Evolutionary conservation across 805 yeast genomes (phyloP).

Genomic region (Komagataella ulmi): DNA sequence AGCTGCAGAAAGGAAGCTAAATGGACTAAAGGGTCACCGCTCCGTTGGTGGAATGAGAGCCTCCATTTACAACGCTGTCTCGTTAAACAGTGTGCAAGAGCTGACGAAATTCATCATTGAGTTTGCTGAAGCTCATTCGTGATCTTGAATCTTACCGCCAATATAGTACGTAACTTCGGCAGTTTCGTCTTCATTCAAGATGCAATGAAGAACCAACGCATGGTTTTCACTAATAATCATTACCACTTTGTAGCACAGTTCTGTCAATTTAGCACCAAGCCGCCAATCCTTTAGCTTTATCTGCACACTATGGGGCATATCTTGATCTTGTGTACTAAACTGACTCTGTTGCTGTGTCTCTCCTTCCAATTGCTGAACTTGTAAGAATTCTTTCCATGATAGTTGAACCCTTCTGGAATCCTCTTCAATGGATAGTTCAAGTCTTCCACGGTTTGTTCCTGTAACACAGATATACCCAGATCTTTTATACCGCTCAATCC

Average conservation of each 20-base stretch:
- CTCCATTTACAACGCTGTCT: conserved; percentile 81
- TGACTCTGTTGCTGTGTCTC: conserved; percentile 1
- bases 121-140: conserved; percentile 34
- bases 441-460: conserved; percentile 34
- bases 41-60: conserved; percentile 97
- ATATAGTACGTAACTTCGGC: conserved; percentile 57
- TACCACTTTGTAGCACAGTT: conserved; percentile 46
- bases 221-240: conserved; percentile 43
- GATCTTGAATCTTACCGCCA: conserved; percentile 16
- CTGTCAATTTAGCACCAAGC: conserved; percentile 46
- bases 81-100: conserved; percentile 40
- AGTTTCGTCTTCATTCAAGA: conserved; percentile 47
- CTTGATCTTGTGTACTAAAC: conserved; percentile 4
- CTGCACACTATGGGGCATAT: conserved; percentile 23
- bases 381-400: conserved; percentile 44
- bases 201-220: conserved; percentile 54
- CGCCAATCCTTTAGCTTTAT: conserved; percentile 58
- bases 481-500: conserved; percentile 54
- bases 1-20: conserved; percentile 46
- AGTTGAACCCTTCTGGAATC: conserved; percentile 41
- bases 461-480: conserved; percentile 35
- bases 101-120: conserved; percentile 43
- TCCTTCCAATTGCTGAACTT: conserved; percentile 22
- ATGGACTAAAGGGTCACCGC: conserved; percentile 90
- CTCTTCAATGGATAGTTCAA: conserved; percentile 40